phyloP scores from a whole-genome alignment of 768 basidiomycete species.

The Nevesoporus exiguus region DNA sequence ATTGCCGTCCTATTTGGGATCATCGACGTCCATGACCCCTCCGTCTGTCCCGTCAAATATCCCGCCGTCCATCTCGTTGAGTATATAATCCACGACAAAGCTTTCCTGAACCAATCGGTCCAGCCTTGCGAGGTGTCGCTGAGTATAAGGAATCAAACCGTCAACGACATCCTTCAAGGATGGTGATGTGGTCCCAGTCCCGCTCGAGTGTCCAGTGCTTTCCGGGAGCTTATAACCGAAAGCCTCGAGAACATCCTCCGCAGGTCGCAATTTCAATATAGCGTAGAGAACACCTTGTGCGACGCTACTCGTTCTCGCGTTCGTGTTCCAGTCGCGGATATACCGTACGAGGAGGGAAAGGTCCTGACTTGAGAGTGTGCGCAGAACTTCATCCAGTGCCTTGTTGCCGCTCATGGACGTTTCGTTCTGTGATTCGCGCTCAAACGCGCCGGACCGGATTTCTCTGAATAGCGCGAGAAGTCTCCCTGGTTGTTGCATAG shows the following conservation, averaged over 20 bases:
- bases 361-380: conserved; percentile 65
- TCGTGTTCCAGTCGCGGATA: conserved; percentile 93
- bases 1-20: neutral
- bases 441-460: conserved; percentile 39
- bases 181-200: conserved; percentile 22
- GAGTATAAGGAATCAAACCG: conserved; percentile 89
- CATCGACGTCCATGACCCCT: conserved; percentile 40
- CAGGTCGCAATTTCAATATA: conserved; percentile 69
- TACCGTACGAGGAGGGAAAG: conserved; percentile 79
- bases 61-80: conserved; percentile 85
- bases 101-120: conserved; percentile 91
- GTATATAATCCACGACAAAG: conserved; percentile 88
- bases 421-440: conserved; percentile 2
- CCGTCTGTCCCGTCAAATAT: conserved; percentile 54
- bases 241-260: conserved; percentile 68
- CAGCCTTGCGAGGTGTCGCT: conserved; percentile 83
- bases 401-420: conserved; percentile 61
- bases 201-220: conserved; percentile 13
- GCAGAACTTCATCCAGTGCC: conserved; percentile 80
- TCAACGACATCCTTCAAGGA: conserved; percentile 74
- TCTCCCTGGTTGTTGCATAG: conserved; percentile 91
- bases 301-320: conserved; percentile 77
- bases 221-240: conserved; percentile 39
- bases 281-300: conserved; percentile 85
- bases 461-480: conserved; percentile 75